These are phyloP conservation scores for Plasmodium vivax DNA, from an alignment of 169 alveolate genomes.

Conservation along the genomic window DNA sequence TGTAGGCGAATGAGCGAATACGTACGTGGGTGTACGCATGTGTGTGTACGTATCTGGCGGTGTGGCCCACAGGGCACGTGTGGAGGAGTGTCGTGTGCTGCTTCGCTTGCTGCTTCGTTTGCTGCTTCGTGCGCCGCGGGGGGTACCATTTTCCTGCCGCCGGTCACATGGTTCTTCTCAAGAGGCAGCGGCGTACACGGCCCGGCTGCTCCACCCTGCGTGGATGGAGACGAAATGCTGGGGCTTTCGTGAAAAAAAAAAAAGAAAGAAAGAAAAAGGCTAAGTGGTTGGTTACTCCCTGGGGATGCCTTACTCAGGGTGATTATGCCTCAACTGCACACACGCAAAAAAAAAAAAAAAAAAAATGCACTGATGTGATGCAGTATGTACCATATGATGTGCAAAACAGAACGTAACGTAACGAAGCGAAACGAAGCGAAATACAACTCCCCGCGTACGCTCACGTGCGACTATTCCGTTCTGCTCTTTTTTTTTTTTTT, in stretches of 20 bases:
- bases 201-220: background rate
- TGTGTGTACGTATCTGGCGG: background rate
- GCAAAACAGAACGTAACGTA: background rate
- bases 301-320: background rate
- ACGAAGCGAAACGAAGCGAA: background rate
- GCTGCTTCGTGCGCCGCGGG: background rate
- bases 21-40: background rate
- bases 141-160: background rate
- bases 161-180: background rate
- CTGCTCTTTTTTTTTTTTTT: background rate
- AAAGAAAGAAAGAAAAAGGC: no score
- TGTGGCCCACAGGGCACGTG: background rate
- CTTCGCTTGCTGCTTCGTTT: background rate
- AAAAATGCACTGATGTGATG: background rate
- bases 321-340: background rate
- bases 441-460: background rate
- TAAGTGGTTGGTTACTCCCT: background rate
- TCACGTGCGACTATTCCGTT: background rate
- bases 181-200: background rate
- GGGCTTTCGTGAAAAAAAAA: background rate
- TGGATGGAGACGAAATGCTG: background rate
- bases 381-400: background rate
- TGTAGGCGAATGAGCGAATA: background rate
- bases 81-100: background rate
- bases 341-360: no score